Evolutionary conservation across 2,329 filamentous ascomycete genomes (phyloP).

Genomic region (Calonectria honghensis): DNA sequence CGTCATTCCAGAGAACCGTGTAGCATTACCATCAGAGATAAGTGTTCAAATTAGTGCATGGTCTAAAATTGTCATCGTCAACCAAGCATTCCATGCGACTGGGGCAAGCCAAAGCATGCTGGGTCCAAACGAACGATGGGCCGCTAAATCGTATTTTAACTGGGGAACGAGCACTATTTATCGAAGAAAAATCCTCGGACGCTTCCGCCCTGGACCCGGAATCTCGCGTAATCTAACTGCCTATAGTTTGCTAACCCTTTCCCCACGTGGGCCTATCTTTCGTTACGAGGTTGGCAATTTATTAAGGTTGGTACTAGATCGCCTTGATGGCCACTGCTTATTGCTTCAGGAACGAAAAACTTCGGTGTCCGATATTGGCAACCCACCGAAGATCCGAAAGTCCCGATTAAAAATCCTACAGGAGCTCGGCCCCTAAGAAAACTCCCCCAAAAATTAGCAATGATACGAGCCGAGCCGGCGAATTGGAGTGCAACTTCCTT

Average conservation of each 20-base stretch:
- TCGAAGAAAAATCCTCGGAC: neutral
- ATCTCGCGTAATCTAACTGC: neutral
- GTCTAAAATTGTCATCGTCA: neutral
- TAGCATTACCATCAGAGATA: neutral
- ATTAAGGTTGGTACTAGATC: constrained; percentile 23
- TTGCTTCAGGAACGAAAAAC: neutral
- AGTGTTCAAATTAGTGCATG: neutral
- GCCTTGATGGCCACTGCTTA: neutral
- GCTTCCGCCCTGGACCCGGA: neutral
- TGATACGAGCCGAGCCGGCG: neutral
- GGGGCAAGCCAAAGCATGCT: neutral
- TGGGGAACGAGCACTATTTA: neutral
- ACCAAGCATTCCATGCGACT: neutral
- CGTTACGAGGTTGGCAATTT: constrained; percentile 10
- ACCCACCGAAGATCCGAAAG: constrained; percentile 6
- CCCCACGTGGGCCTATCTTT: constrained; percentile 21
- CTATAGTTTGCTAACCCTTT: neutral
- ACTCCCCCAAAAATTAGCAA: neutral
- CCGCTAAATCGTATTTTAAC: neutral
- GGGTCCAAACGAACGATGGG: neutral
- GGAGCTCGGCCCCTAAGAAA: neutral
- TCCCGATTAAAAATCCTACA: neutral
- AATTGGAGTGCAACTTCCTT: neutral
- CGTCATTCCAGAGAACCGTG: neutral
- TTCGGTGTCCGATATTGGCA: constrained; percentile 20